A percentile compares a stretch with the other conserved stretches of the same genome.
Evolutionary conservation across 2,329 filamentous ascomycete genomes (phyloP).

Genomic region (Penicillium sp.): DNA sequence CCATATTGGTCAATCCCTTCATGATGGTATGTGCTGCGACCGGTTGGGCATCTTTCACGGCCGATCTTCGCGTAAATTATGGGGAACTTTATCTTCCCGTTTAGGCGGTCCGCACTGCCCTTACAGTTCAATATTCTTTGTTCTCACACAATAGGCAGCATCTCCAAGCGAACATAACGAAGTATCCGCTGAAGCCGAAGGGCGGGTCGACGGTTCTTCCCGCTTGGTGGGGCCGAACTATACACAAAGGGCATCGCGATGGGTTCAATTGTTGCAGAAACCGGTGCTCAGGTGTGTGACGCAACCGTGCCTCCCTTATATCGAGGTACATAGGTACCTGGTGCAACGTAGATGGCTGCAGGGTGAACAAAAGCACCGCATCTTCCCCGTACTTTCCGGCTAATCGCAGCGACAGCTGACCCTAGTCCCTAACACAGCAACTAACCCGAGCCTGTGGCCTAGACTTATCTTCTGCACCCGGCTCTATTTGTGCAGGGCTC

Average conservation of each 20-base stretch:
- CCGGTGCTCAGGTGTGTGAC: neutral
- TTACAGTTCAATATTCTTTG: neutral
- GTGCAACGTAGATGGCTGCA: neutral
- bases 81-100: neutral
- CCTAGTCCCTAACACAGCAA: neutral
- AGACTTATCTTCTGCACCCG: neutral
- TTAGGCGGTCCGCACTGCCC: neutral
- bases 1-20: slow-evolving; percentile 3
- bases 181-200: neutral
- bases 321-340: neutral
- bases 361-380: neutral
- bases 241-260: neutral
- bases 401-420: neutral
- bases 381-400: neutral
- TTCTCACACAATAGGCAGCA: neutral
- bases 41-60: slow-evolving; percentile 3
- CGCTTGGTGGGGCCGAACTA: slow-evolving; percentile 7
- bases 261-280: too few species aligned
- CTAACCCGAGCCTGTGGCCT: slow-evolving; percentile 3
- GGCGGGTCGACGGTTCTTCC: slow-evolving; percentile 10
- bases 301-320: neutral
- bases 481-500: neutral
- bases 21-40: slow-evolving; percentile 4
- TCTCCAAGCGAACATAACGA: neutral
- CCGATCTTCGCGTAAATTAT: slow-evolving; percentile 3